Base-by-base conservation (phyloP, 345 rosid species). In the Euphorbia peplus region DNA sequence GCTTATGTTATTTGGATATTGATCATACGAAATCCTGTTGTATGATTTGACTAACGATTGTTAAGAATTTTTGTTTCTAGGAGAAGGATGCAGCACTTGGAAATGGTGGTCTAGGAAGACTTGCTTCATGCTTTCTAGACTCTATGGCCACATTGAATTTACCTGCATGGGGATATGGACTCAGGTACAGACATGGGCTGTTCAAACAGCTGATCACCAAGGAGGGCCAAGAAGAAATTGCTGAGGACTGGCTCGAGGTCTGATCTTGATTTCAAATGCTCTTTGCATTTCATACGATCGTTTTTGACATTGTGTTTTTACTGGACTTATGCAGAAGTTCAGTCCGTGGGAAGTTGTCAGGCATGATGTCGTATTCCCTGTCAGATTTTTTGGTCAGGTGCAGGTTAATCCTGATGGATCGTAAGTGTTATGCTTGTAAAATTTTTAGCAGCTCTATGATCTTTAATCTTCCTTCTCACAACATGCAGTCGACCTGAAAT, bases 171-270 rank as follows among this genome's bases (percentile, higher is more conserved):
- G 98, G 98, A 1, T 93, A 93, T 71, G 98, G 98, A 29, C 82
- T 93, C 79, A 90, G 98, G 83, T 93, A 93, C 79, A 87, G 78
- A 79, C 88, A 91, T 79, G 98, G 98, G 53, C 82, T 93, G 60
- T 93, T 93, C 79, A 91, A 93, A 81, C 97, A 95, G 85, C 73
- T 63, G 26, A 88, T 95, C 60, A 80, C 95, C 66, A 85, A 80
- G 84, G 91, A 84, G 63, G 99, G 97, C 54, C 99, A 95, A 73
- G 91, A 95, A 78, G 99, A 95, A 84, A 51, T 76, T 79, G 89
- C 99, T 47, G 99, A 95, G 81, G 99, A 91, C 80, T 95, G 99
- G 97, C 99, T 95, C 72, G 99, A 95, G 96, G 99, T 86, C 81
- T 76, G 71, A 11, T 54, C 63, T 50, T 48, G 24, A 53, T 44